Evolutionary conservation across 1,284 basidiomycete species (phyloP).

Genomic region (Cryptococcus amylolentus): DNA sequence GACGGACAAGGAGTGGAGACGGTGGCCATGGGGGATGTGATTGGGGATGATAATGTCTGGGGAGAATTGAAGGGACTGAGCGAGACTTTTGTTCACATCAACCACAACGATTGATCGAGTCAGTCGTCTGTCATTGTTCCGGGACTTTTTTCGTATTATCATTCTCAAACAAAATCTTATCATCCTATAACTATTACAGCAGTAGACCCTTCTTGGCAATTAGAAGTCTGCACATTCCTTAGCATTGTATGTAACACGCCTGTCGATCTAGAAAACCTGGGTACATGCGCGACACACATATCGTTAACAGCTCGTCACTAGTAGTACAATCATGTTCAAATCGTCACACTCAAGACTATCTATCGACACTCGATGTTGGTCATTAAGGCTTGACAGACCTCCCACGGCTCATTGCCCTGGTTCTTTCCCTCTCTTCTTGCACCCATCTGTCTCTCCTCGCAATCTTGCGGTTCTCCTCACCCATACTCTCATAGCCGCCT

Average conservation of each 20-base stretch:
- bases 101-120: neutral
- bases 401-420: neutral
- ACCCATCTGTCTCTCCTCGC: constrained; percentile 6
- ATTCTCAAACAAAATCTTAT: neutral
- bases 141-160: neutral
- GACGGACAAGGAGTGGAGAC: constrained; percentile 45
- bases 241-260: too few species aligned
- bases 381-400: neutral
- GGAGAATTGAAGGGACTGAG: constrained; percentile 17
- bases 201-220: too few species aligned
- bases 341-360: too few species aligned
- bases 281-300: too few species aligned
- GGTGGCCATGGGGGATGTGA: constrained; percentile 25
- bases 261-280: too few species aligned
- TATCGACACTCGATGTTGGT: neutral
- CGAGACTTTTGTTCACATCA: constrained; percentile 14
- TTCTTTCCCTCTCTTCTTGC: constrained; percentile 1
- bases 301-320: neutral
- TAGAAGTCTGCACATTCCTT: too few species aligned
- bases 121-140: neutral
- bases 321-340: neutral
- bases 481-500: neutral
- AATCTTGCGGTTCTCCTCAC: neutral
- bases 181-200: neutral
- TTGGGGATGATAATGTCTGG: constrained; percentile 24